phyloP scores from a whole-genome alignment of 108 stramenopile species.

The Parietichytrium sp. region DNA sequence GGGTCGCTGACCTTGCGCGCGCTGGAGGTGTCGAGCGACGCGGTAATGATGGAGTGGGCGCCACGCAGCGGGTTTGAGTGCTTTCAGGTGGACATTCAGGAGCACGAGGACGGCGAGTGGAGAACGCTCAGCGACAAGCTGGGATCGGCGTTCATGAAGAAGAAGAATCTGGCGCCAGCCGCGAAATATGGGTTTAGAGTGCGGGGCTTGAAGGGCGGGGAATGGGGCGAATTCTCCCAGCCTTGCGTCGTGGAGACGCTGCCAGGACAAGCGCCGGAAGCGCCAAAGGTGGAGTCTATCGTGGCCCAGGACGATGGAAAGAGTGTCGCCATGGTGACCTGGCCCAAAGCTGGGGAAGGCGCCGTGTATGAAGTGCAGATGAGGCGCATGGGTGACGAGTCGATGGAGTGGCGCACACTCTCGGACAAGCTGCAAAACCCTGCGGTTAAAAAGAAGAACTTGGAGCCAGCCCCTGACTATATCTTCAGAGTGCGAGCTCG shows the following conservation, averaged over 20 bases:
- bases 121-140: slow-evolving; percentile 20
- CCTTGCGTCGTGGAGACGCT: neutral
- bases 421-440: slow-evolving; percentile 5
- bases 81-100: slow-evolving; percentile 16
- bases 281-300: neutral
- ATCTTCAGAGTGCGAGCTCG: neutral
- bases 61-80: neutral
- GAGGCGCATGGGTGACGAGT: neutral
- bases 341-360: neutral
- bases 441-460: slow-evolving; percentile 26
- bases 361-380: neutral
- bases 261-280: neutral
- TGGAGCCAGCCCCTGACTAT: neutral
- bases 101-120: slow-evolving; percentile 2
- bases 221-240: slow-evolving; percentile 3
- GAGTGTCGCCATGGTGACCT: neutral
- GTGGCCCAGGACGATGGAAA: slow-evolving; percentile 13
- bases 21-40: neutral
- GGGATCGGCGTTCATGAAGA: neutral
- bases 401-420: neutral
- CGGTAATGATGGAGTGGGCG: neutral
- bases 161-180: neutral
- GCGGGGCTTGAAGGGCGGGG: neutral
- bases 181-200: slow-evolving; percentile 11
- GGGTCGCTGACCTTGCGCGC: neutral